Evolutionary conservation across 352 stramenopile species (phyloP).

Genomic region (Globisporangium yorkense): DNA sequence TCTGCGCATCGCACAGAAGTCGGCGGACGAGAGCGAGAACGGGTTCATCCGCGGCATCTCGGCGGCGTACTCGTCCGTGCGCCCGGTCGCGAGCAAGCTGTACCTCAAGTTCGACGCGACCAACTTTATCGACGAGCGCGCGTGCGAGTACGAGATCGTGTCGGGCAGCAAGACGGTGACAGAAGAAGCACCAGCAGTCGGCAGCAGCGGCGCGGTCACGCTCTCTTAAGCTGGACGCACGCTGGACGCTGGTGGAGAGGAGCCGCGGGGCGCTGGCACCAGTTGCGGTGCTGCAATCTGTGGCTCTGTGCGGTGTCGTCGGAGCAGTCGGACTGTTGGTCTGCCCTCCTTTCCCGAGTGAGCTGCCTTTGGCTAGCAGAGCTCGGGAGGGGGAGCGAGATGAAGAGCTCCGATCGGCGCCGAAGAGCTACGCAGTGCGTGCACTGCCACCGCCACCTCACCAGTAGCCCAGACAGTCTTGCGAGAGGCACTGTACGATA

Average conservation of each 20-base stretch:
- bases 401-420: neutral
- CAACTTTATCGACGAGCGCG: constrained; percentile 68
- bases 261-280: neutral
- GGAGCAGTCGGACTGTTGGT: neutral
- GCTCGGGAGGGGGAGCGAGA: neutral
- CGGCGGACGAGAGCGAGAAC: constrained; percentile 37
- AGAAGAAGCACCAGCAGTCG: neutral
- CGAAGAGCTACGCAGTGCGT: neutral
- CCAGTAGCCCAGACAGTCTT: neutral
- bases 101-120: constrained; percentile 77
- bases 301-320: too few species aligned
- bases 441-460: neutral
- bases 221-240: constrained; percentile 2
- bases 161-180: constrained; percentile 52
- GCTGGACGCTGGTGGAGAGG: neutral
- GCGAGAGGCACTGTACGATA: neutral
- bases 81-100: constrained; percentile 51
- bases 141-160: constrained; percentile 67
- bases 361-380: neutral
- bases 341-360: neutral
- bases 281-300: too few species aligned
- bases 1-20: constrained; percentile 65
- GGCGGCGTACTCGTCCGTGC: constrained; percentile 44
- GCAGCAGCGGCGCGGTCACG: constrained; percentile 3
- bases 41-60: constrained; percentile 64